Conservation (phyloP, 2,329 filamentous ascomycete species). For the Trichoderma polysporum region DNA sequence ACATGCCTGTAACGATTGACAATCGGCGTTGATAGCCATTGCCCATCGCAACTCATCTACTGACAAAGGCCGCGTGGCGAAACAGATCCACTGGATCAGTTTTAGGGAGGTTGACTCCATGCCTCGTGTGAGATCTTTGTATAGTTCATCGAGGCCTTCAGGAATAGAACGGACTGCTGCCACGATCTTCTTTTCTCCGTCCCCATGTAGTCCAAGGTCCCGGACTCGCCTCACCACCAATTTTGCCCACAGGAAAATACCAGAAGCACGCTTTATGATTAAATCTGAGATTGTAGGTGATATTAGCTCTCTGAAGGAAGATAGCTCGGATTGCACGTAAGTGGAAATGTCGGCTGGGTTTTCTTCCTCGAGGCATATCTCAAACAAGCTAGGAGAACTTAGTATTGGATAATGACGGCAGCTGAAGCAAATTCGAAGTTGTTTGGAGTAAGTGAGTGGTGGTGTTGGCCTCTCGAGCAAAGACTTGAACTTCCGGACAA, state of each 20-base stretch:
- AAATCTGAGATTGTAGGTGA: conserved; percentile 11
- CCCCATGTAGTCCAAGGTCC: conserved; percentile 21
- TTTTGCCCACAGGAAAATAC: conserved; percentile 40
- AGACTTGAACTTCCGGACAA: conserved; percentile 17
- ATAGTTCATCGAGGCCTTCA: conserved; percentile 29
- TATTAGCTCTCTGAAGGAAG: neutral
- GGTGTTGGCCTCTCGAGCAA: conserved; percentile 23
- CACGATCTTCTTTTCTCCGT: conserved; percentile 24
- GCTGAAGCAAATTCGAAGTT: conserved; percentile 33
- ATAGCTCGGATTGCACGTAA: conserved; percentile 30
- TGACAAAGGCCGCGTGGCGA: conserved; percentile 29
- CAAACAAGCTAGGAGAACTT: conserved; percentile 20
- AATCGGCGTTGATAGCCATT: conserved; percentile 29
- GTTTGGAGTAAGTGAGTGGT: neutral
- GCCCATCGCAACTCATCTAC: conserved; percentile 35
- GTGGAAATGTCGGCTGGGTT: conserved; percentile 34
- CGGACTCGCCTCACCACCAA: conserved; percentile 28
- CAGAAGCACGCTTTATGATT: conserved; percentile 30
- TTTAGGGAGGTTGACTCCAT: conserved; percentile 27
- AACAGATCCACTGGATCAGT: conserved; percentile 37
- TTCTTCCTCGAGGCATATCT: conserved; percentile 33
- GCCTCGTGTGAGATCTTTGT: conserved; percentile 25
- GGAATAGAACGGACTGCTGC: conserved; percentile 26
- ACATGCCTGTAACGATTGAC: conserved; percentile 26
- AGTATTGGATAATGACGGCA: conserved; percentile 35